Evolutionary conservation across 1,284 basidiomycete genomes (phyloP), one percentile per base, ranked within the genome.

Genomic region (Paramarasmius palmivorus): DNA sequence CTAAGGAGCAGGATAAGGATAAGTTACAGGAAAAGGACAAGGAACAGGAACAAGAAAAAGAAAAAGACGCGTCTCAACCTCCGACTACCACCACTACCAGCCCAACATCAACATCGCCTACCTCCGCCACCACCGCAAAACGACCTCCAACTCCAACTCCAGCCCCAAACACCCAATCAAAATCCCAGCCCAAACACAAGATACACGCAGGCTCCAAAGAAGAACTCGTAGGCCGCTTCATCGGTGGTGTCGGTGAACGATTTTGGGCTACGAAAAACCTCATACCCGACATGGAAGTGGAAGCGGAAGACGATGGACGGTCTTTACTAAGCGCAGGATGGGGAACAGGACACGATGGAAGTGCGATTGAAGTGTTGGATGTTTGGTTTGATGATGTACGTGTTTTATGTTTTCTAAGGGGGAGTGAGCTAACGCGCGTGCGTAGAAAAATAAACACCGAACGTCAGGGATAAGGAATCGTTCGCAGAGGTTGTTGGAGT

Each of bases 261-360:
- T 74, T 68, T 67, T 55, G 65, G 64, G 53, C 60, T 19, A 10
- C 14, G 1, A 46, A 40, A 45, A 38, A 38, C 14, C 22, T 6
- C 25, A 14, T 17, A 10, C 35, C 52, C 59, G 61, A 32, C 55
- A 55, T 49, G 52, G 55, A 69, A 55, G 62, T 39, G 15, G 37
- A 50, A 22, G 45, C 38, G 36, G 50, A 52, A 35, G 79, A 83
- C 37, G 89, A 88, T 62, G 85, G 85, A 22, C 69, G 84, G 51
- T 72, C 76, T 19, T 65, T 88, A 59, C 70, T 81, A 38, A 90
- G 86, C 66, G 82, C 81, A 17, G 81, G 81, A 0, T 90, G 87
- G 87, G 87, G 87, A 34, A 83, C 79, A 58, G 83, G 83, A 4
- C 88, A 90, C 60, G 87, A 89, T 56, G 88, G 88, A 25, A 83